Percentiles rank a stretch among this genome's conserved stretches.
Conservation (phyloP, 2,329 filamentous ascomycete species). For the Alternaria incomplexa region DNA sequence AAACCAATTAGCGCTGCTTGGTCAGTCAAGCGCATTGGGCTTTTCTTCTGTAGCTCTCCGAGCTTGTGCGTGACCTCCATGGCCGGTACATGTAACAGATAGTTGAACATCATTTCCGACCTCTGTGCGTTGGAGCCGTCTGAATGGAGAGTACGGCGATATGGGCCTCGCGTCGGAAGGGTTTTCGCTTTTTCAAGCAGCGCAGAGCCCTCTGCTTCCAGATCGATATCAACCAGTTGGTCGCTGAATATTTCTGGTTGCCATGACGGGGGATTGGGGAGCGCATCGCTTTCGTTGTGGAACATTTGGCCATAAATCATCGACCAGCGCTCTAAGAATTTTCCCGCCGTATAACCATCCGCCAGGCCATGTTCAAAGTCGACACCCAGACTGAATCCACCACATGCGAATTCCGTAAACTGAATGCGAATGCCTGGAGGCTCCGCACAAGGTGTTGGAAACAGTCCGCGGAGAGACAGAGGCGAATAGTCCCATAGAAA, state of each 20-base stretch:
- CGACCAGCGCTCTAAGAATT: neutral
- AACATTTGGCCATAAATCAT: neutral
- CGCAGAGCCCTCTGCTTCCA: neutral
- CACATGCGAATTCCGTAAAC: neutral
- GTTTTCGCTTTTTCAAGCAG: neutral
- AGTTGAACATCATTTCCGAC: too few relatives aligned
- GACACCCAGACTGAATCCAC: neutral
- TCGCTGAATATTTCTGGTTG: neutral
- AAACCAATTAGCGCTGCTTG: neutral
- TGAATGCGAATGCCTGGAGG: neutral
- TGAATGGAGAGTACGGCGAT: too few relatives aligned
- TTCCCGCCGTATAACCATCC: neutral
- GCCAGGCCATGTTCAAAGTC: neutral
- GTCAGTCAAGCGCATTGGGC: neutral
- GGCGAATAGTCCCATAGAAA: neutral
- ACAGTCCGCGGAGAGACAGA: neutral
- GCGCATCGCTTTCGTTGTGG: neutral
- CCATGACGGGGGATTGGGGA: neutral
- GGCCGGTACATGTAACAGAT: neutral
- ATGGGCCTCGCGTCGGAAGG: neutral
- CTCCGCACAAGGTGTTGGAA: rapidly evolving
- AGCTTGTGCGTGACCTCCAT: neutral
- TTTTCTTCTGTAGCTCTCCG: neutral
- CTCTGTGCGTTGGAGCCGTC: too few relatives aligned
- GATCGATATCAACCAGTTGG: neutral